phyloP scores from a whole-genome alignment of 2,329 filamentous ascomycete species.

The Hypoxylon rubiginosum region DNA sequence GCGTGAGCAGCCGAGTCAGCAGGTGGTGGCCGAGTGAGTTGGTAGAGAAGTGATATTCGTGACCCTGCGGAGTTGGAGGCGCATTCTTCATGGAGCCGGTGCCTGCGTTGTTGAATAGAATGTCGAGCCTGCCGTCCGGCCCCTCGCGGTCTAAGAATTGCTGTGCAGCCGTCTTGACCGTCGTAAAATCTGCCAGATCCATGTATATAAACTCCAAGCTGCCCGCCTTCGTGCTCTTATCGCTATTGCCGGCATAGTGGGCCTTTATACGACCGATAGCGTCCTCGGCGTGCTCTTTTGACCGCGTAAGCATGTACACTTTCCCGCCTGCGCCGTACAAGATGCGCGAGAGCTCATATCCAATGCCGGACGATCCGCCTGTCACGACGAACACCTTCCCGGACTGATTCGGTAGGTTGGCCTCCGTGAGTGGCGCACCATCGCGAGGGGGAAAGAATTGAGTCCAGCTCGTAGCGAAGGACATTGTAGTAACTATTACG shows the following conservation, averaged over 20 bases:
- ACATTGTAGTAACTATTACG: slow-evolving; percentile 13
- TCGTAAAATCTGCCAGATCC: slow-evolving; percentile 42
- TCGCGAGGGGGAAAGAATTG: slow-evolving; percentile 42
- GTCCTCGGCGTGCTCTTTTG: slow-evolving; percentile 37
- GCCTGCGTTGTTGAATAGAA: slow-evolving; percentile 46
- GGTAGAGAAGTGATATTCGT: slow-evolving; percentile 44
- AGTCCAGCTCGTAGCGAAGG: slow-evolving; percentile 33
- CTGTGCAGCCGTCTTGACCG: slow-evolving; percentile 31
- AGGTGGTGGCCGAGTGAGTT: slow-evolving; percentile 41
- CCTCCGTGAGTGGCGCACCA: slow-evolving; percentile 34
- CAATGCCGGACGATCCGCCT: slow-evolving; percentile 52
- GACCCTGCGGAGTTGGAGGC: slow-evolving; percentile 33
- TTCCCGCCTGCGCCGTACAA: slow-evolving; percentile 63
- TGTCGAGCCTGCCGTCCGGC: slow-evolving; percentile 35
- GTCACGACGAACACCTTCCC: slow-evolving; percentile 60
- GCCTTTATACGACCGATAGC: slow-evolving; percentile 41
- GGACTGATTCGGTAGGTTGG: slow-evolving; percentile 35
- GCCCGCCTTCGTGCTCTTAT: slow-evolving; percentile 14
- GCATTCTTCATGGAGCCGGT: slow-evolving; percentile 41
- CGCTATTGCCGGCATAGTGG: slow-evolving; percentile 14
- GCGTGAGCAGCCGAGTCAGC: slow-evolving; percentile 39
- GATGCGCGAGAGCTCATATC: slow-evolving; percentile 62
- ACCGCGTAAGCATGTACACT: slow-evolving; percentile 64
- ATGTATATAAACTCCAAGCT: slow-evolving; percentile 39
- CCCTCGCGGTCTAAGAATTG: slow-evolving; percentile 33